Evolutionary conservation across 768 basidiomycete species (phyloP).

Genomic region (Leccinum rimulosum): DNA sequence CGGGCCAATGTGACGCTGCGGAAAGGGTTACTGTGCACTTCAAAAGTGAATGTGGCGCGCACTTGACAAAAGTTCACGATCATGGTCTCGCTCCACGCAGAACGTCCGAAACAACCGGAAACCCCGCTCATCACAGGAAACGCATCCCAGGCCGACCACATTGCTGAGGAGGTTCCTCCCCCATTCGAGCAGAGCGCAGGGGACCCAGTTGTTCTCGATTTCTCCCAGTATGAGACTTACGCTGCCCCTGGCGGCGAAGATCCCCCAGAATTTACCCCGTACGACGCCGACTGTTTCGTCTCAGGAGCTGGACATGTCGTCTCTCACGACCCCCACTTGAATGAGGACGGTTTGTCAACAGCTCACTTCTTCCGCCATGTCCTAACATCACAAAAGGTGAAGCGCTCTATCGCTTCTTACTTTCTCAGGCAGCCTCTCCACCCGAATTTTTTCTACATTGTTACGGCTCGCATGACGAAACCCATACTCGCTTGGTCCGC

Average conservation of each 20-base stretch:
- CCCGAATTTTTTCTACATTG: conserved; percentile 49
- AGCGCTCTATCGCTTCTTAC: conserved; percentile 71
- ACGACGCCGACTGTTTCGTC: conserved; percentile 59
- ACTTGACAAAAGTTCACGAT: neutral
- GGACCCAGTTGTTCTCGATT: conserved; percentile 24
- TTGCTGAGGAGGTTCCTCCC: conserved; percentile 16
- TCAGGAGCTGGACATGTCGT: conserved; percentile 49
- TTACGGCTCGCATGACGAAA: conserved; percentile 57
- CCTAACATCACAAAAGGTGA: conserved; percentile 44
- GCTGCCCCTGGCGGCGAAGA: conserved; percentile 38
- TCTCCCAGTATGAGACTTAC: conserved; percentile 21
- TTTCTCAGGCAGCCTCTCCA: conserved; percentile 47
- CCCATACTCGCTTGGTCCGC: conserved; percentile 44
- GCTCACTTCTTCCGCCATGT: neutral
- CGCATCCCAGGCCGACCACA: neutral
- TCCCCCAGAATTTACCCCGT: conserved; percentile 62
- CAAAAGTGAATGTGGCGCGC: neutral
- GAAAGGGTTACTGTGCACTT: neutral
- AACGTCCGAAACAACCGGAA: conserved; percentile 8
- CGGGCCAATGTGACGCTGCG: neutral
- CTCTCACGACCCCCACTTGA: conserved; percentile 70
- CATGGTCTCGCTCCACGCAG: conserved; percentile 4
- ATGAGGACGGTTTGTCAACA: conserved; percentile 51
- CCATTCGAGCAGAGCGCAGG: conserved; percentile 27
- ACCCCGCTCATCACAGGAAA: neutral